phyloP scores from a whole-genome alignment of 2,329 filamentous ascomycete species.

The Bipolaris victoriae region DNA sequence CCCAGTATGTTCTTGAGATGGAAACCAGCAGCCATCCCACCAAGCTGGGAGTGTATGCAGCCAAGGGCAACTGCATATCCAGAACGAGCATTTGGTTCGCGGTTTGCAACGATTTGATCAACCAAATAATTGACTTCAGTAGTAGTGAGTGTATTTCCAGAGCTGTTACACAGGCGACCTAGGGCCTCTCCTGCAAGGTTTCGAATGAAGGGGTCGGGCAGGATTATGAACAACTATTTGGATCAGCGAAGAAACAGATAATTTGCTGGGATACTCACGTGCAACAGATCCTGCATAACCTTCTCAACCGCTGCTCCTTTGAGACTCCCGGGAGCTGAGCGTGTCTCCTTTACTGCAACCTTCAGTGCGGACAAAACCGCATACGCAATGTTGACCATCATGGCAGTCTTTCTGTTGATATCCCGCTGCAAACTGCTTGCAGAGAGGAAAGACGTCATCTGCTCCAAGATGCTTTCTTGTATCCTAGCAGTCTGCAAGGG shows the following conservation, averaged over 20 bases:
- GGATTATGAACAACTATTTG: slow-evolving; percentile 71
- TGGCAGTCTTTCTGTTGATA: slow-evolving; percentile 84
- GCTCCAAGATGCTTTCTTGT: slow-evolving; percentile 94
- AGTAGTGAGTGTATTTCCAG: slow-evolving; percentile 88
- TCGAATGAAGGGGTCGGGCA: slow-evolving; percentile 85
- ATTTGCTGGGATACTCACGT: slow-evolving; percentile 63
- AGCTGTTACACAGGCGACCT: slow-evolving; percentile 81
- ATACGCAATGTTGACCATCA: slow-evolving; percentile 86
- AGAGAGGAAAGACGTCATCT: slow-evolving; percentile 87
- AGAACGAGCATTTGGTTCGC: slow-evolving; percentile 89
- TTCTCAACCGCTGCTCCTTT: slow-evolving; percentile 79
- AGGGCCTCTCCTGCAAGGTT: slow-evolving; percentile 84
- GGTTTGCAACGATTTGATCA: slow-evolving; percentile 91
- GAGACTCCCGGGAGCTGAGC: slow-evolving; percentile 73
- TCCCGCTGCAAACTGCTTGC: slow-evolving; percentile 82
- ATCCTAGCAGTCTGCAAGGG: slow-evolving; percentile 89
- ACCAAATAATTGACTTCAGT: slow-evolving; percentile 89
- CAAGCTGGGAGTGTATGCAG: slow-evolving; percentile 91
- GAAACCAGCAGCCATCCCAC: slow-evolving; percentile 95
- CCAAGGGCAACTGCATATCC: slow-evolving; percentile 94
- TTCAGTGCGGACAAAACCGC: slow-evolving; percentile 81
- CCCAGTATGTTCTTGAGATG: slow-evolving; percentile 97
- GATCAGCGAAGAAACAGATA: slow-evolving; percentile 10
- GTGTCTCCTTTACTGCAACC: slow-evolving; percentile 81
- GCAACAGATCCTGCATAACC: slow-evolving; percentile 70